phyloP scores from a whole-genome alignment of 257 asterid genomes.

The Ocimum tenuiflorum region DNA sequence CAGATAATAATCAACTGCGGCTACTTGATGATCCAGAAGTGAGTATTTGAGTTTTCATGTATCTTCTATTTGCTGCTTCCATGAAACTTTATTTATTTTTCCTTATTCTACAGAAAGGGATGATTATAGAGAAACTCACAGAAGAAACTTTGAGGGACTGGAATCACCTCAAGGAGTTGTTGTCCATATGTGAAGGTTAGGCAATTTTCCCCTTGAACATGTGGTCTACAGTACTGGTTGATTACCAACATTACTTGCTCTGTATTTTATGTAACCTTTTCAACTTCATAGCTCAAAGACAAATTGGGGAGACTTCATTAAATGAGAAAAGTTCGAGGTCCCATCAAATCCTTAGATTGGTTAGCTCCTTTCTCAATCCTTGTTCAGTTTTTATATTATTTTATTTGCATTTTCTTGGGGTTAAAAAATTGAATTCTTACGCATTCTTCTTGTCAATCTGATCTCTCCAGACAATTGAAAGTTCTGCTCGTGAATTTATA shows the following conservation, averaged over 20 bases:
- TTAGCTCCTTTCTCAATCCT: conserved; percentile 27
- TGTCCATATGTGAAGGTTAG: conserved; percentile 84
- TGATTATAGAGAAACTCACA: conserved; percentile 81
- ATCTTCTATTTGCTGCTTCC: conserved; percentile 10
- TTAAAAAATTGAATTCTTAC: background rate
- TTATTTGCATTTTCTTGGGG: background rate
- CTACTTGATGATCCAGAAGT: conserved; percentile 98
- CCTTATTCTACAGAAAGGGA: conserved; percentile 61
- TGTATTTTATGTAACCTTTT: conserved; percentile 5
- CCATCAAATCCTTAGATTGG: conserved; percentile 98
- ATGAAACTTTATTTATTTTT: conserved; percentile 18
- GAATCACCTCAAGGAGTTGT: conserved; percentile 84
- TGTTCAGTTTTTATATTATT: conserved; percentile 8
- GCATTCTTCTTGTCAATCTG: conserved; percentile 5
- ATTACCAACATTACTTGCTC: background rate
- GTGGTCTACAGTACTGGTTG: background rate
- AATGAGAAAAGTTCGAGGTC: conserved; percentile 97
- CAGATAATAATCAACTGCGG: conserved; percentile 73
- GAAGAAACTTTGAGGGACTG: conserved; percentile 90
- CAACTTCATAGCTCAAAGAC: conserved; percentile 65
- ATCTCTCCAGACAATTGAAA: conserved; percentile 77
- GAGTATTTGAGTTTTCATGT: conserved; percentile 34
- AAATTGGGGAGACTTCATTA: conserved; percentile 83
- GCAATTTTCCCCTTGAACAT: conserved; percentile 7
- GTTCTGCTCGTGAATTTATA: conserved; percentile 92